phyloP scores from a whole-genome alignment of 257 asterid species.

The Fraxinus excelsior region DNA sequence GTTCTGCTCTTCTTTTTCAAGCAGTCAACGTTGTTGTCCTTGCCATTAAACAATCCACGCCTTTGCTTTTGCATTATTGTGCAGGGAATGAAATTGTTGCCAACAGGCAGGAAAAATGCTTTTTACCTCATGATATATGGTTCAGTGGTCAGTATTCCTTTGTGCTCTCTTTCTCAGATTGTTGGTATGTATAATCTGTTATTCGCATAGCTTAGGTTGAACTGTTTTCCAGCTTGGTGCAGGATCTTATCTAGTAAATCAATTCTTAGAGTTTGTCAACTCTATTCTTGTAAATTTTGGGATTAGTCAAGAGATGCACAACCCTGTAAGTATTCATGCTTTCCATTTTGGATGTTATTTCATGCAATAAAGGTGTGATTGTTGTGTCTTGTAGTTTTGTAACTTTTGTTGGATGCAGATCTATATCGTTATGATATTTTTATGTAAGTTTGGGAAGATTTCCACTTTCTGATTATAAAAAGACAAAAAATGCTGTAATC shows the following conservation, averaged over 20 bases:
- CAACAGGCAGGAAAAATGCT: conserved; percentile 76
- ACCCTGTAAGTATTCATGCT: conserved; percentile 62
- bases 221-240: conserved; percentile 75
- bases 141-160: conserved; percentile 57
- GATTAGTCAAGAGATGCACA: conserved; percentile 81
- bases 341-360: neutral
- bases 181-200: conserved; percentile 7
- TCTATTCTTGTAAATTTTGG: conserved; percentile 75
- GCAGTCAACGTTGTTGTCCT: neutral
- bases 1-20: neutral
- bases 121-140: conserved; percentile 80
- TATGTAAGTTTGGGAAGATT: neutral
- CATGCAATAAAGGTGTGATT: conserved; percentile 9
- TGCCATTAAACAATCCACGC: neutral
- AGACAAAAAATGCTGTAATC: neutral
- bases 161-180: conserved; percentile 1
- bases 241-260: conserved; percentile 75
- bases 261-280: conserved; percentile 60
- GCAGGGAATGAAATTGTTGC: conserved; percentile 93
- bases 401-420: neutral
- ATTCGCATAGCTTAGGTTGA: conserved; percentile 26
- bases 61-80: conserved; percentile 24
- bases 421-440: neutral
- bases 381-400: neutral
- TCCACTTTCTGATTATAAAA: neutral